phyloP scores from a whole-genome alignment of 2,329 filamentous ascomycete species.

The Cadophora sp. region DNA sequence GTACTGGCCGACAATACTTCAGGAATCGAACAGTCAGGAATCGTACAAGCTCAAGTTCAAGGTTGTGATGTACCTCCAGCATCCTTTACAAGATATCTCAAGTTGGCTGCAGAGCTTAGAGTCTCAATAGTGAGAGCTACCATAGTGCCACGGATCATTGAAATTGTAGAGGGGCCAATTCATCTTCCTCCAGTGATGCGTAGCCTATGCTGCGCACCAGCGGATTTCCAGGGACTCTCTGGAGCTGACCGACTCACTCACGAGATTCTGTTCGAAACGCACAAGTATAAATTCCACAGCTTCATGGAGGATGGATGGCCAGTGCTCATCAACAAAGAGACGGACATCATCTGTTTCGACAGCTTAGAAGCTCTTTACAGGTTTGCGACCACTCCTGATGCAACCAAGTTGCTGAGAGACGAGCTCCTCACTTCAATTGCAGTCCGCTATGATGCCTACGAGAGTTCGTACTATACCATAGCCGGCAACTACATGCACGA shows the following conservation, averaged over 20 bases:
- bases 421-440: not conserved
- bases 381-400: not conserved
- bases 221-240: not conserved
- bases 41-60: not conserved
- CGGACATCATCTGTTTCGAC: not conserved
- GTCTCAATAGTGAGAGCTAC: not conserved
- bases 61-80: not conserved
- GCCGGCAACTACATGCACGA: not conserved
- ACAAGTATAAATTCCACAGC: not conserved
- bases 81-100: not conserved
- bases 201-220: not conserved
- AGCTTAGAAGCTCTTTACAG: not conserved
- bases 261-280: not conserved
- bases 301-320: not conserved
- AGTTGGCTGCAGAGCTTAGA: not conserved
- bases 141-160: not conserved
- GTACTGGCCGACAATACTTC: too few species aligned
- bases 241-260: not conserved
- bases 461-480: too few species aligned
- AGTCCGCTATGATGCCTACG: not conserved
- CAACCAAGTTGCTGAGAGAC: not conserved
- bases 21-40: too few species aligned
- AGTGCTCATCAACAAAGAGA: not conserved
- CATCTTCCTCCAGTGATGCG: not conserved
- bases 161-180: not conserved